These are phyloP conservation scores for Telfairia occidentalis DNA, from an alignment of 331 rosid species.

Conservation along the genomic window DNA sequence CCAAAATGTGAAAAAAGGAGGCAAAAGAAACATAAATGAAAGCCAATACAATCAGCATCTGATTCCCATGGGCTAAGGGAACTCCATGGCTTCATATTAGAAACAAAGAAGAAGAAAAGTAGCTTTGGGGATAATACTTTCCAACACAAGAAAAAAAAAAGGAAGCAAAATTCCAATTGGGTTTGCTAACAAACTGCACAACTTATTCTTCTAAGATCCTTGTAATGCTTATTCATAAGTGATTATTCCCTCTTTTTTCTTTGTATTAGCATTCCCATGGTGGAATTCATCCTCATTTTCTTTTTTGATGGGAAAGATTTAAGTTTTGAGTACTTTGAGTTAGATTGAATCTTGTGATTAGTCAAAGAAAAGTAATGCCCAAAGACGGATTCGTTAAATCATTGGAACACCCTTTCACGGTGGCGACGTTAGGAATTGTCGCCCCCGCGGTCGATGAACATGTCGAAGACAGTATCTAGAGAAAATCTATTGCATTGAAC, in stretches of 20 bases:
- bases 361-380: not conserved
- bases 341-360: not conserved
- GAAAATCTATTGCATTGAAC: not conserved
- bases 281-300: not conserved
- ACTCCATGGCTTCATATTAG: not conserved
- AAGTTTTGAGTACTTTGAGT: not conserved
- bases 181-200: not conserved
- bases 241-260: not conserved
- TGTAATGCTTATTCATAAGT: not conserved
- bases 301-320: not conserved
- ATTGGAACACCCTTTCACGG: not conserved
- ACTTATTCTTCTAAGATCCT: not conserved
- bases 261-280: not conserved
- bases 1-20: not conserved
- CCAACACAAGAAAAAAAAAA: not conserved
- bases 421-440: not conserved
- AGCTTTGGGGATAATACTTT: not conserved
- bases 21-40: not conserved
- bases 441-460: not conserved
- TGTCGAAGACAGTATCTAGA: not conserved
- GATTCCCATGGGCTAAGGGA: constrained; percentile 4
- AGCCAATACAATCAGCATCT: not conserved
- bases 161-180: not conserved
- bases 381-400: not conserved
- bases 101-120: not conserved